Conservation (phyloP, 192 early-diverging fungal genomes). For the Endogone sp. region DNA sequence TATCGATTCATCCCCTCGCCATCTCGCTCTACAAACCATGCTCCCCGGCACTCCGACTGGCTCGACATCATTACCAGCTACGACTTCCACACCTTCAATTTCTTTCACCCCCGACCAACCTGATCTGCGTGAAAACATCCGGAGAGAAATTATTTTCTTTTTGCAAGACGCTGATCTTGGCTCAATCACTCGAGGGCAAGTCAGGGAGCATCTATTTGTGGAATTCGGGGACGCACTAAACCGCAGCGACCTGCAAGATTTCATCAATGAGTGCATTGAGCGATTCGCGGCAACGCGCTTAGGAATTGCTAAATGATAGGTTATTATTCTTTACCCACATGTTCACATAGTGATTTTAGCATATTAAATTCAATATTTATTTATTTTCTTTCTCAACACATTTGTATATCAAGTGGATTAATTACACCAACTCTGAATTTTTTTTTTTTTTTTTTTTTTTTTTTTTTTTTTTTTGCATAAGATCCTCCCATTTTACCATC, state of each 20-base stretch:
- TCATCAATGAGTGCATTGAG: constrained; percentile 26
- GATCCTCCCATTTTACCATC: not conserved
- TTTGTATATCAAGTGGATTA: no score
- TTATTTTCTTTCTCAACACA: no score
- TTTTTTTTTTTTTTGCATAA: no score
- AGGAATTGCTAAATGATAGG: no score
- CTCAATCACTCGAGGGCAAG: constrained; percentile 26
- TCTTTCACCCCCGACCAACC: not conserved
- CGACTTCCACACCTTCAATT: not conserved
- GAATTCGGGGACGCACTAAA: constrained; percentile 15
- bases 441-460: no score
- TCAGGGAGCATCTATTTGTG: constrained; percentile 23
- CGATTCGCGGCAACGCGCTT: constrained; percentile 14
- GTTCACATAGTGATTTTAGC: no score
- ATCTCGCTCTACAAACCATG: not conserved
- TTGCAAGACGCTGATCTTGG: constrained; percentile 19
- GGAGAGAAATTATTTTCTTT: constrained; percentile 20
- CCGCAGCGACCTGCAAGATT: constrained; percentile 10
- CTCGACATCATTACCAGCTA: not conserved
- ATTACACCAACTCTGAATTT: not conserved
- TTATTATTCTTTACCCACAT: no score
- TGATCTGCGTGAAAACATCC: constrained; percentile 7
- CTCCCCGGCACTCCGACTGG: not conserved
- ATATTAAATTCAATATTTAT: no score
- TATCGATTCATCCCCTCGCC: constrained; percentile 4